phyloP scores from a whole-genome alignment of 768 basidiomycete genomes.

The Cyathus striatus region DNA sequence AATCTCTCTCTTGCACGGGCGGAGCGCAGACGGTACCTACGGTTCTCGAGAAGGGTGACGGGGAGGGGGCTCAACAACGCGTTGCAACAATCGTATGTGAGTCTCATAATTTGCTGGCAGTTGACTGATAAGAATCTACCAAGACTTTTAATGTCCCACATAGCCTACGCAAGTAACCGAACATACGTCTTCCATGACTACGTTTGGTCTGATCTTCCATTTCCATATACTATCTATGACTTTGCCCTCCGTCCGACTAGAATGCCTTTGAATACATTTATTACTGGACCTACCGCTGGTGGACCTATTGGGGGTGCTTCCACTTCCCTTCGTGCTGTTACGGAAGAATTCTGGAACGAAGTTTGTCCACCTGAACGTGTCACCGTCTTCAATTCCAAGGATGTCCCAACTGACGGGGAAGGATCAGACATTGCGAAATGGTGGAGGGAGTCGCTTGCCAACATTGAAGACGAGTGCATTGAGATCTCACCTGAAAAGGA shows the following conservation, averaged over 20 bases:
- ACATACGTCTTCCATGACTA: conserved; percentile 62
- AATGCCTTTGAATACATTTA: conserved; percentile 54
- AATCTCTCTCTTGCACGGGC: conserved; percentile 6
- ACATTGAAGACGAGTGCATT: conserved; percentile 40
- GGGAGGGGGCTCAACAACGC: conserved; percentile 60
- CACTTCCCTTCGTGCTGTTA: conserved; percentile 24
- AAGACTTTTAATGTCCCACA: conserved; percentile 47
- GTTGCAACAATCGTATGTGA: conserved; percentile 53
- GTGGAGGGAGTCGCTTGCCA: conserved; percentile 39
- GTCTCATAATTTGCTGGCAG: conserved; percentile 1
- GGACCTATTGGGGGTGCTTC: conserved; percentile 17
- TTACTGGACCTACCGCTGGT: conserved; percentile 53
- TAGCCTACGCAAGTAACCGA: conserved; percentile 43
- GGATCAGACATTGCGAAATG: conserved; percentile 39
- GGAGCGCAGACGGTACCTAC: conserved; percentile 27
- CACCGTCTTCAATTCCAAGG: conserved; percentile 23
- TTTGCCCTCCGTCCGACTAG: conserved; percentile 44
- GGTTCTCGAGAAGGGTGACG: conserved; percentile 52
- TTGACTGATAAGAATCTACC: neutral
- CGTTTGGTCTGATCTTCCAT: conserved; percentile 48
- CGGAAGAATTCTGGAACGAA: conserved; percentile 40
- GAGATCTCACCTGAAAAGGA: conserved; percentile 26
- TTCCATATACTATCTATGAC: conserved; percentile 51
- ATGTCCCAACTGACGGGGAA: conserved; percentile 20
- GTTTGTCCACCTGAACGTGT: conserved; percentile 39